Conservation (phyloP, 345 rosid species). For the Microcos paniculata region DNA sequence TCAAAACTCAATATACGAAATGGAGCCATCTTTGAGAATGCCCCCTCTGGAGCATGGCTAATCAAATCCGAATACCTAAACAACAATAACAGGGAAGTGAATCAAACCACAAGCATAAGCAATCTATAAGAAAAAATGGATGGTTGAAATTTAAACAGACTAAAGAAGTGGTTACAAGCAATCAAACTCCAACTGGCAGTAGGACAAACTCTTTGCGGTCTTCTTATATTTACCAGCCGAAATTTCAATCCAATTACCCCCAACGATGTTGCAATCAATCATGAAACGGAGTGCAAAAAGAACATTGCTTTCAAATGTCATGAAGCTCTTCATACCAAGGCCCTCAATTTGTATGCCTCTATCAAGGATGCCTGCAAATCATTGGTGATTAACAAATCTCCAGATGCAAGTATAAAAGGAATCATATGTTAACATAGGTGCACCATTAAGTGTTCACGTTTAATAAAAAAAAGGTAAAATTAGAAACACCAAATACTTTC, state of each 20-base stretch:
- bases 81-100: conserved; percentile 39
- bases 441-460: neutral
- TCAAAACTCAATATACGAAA: conserved; percentile 97
- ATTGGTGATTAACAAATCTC: neutral
- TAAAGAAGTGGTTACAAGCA: conserved; percentile 78
- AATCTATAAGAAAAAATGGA: conserved; percentile 4
- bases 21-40: conserved; percentile 97
- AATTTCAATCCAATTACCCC: conserved; percentile 98
- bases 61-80: conserved; percentile 75
- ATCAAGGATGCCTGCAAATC: conserved; percentile 80
- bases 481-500: neutral
- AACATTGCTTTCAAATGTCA: conserved; percentile 94
- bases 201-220: conserved; percentile 57
- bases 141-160: conserved; percentile 1
- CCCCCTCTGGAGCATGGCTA: conserved; percentile 91
- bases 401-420: neutral
- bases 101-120: conserved; percentile 4
- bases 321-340: conserved; percentile 83
- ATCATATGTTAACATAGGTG: neutral
- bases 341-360: conserved; percentile 94
- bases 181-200: conserved; percentile 88
- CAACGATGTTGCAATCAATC: conserved; percentile 84
- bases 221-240: conserved; percentile 80
- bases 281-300: conserved; percentile 94
- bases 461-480: neutral